Percentiles rank a stretch among this genome's conserved stretches.
Conservation (phyloP, 2,329 filamentous ascomycete genomes). For the Beauveria medogensis region DNA sequence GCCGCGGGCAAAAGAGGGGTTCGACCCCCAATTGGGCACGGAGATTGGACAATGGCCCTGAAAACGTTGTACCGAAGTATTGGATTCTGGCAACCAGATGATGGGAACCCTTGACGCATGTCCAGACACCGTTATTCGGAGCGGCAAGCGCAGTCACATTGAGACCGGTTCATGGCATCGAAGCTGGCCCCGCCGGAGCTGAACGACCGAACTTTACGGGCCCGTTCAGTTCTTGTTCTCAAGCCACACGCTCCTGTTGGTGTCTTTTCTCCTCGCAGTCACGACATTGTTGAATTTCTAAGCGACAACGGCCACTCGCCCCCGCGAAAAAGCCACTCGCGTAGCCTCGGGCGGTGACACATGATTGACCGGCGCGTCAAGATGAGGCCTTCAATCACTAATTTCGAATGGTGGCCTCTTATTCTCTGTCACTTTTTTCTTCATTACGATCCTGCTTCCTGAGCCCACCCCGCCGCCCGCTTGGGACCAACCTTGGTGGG, state of each 20-base stretch:
- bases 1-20: conserved; percentile 2
- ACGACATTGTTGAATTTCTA: not conserved
- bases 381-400: not conserved
- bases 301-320: not conserved
- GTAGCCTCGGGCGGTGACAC: not conserved
- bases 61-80: no score
- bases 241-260: not conserved
- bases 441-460: not conserved
- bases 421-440: not conserved
- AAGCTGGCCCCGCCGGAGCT: not conserved
- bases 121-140: not conserved
- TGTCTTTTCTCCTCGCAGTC: not conserved
- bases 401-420: not conserved
- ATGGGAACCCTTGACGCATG: not conserved
- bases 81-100: not conserved
- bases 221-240: not conserved
- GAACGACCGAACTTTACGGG: not conserved
- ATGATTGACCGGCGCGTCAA: not conserved
- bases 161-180: not conserved
- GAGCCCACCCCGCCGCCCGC: not conserved
- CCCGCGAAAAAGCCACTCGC: not conserved
- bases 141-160: conserved; percentile 4
- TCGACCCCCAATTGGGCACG: not conserved
- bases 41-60: not conserved
- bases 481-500: not conserved